Percentiles rank a stretch among this genome's conserved stretches.
phyloP scores from a whole-genome alignment of 441 rosid species.

The Corymbia calophylla region DNA sequence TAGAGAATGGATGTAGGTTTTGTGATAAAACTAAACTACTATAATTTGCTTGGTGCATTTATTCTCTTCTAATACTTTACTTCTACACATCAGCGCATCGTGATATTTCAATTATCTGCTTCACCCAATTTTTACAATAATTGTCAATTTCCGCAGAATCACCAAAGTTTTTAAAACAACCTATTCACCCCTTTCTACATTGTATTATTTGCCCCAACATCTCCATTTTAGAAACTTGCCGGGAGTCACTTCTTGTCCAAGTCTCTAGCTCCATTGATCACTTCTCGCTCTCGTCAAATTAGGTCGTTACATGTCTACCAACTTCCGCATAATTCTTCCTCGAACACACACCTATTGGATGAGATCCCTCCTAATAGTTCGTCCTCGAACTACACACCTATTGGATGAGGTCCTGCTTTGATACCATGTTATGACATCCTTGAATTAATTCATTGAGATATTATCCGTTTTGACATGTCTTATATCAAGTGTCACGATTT shows the following conservation, averaged over 20 bases:
- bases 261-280: fast-evolving
- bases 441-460: fast-evolving
- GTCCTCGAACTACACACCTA: fast-evolving
- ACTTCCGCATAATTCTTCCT: fast-evolving
- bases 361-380: fast-evolving
- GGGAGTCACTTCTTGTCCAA: fast-evolving
- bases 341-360: no score
- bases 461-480: fast-evolving
- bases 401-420: no score
- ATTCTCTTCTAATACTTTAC: no score
- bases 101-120: no score
- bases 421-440: fast-evolving
- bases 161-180: no score
- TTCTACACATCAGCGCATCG: fast-evolving
- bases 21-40: no score
- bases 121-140: no score
- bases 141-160: no score
- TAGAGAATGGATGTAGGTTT: fast-evolving
- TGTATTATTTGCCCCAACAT: no score
- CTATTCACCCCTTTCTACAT: no score
- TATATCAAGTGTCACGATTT: fast-evolving
- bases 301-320: fast-evolving
- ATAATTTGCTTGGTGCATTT: no score
- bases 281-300: fast-evolving
- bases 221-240: fast-evolving